Conservation (phyloP, 164 flowering plant species). For the Annona cherimola region DNA sequence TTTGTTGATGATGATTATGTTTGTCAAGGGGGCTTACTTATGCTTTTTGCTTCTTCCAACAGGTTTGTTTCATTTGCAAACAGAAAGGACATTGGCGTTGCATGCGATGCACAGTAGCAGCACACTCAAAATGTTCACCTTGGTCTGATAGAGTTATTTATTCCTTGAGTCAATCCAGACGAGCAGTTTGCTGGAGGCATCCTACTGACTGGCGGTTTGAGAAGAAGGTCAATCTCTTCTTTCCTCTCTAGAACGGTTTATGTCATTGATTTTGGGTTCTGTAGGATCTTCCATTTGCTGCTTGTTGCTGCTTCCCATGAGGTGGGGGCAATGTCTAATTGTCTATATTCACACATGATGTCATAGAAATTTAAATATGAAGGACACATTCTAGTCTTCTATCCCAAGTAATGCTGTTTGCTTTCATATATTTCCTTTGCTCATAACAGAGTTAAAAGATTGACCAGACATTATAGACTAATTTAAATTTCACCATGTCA, state of each 20-base stretch:
- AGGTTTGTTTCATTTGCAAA: constrained; percentile 79
- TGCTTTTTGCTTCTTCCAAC: constrained; percentile 8
- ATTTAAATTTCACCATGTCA: too few relatives aligned
- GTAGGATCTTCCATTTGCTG: neutral
- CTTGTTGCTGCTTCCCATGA: neutral
- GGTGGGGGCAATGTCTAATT: too few relatives aligned
- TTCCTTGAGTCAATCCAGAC: constrained; percentile 37
- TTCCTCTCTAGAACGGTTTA: constrained; percentile 26
- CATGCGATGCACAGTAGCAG: constrained; percentile 56
- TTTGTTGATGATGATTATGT: neutral
- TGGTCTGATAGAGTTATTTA: constrained; percentile 65
- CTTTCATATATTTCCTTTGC: too few relatives aligned
- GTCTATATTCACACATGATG: too few relatives aligned
- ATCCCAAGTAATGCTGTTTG: too few relatives aligned
- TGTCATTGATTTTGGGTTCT: neutral
- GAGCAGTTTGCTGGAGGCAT: constrained; percentile 91
- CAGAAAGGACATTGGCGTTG: constrained; percentile 65
- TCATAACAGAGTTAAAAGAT: too few relatives aligned
- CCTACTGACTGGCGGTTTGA: constrained; percentile 65
- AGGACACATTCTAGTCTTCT: too few relatives aligned
- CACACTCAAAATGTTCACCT: constrained; percentile 75
- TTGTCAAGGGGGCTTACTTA: neutral
- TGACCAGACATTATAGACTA: too few relatives aligned
- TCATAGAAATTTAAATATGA: too few relatives aligned
- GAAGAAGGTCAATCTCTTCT: constrained; percentile 77